phyloP scores from a whole-genome alignment of 495 filamentous ascomycete species.

The Gamarada debralockiae region DNA sequence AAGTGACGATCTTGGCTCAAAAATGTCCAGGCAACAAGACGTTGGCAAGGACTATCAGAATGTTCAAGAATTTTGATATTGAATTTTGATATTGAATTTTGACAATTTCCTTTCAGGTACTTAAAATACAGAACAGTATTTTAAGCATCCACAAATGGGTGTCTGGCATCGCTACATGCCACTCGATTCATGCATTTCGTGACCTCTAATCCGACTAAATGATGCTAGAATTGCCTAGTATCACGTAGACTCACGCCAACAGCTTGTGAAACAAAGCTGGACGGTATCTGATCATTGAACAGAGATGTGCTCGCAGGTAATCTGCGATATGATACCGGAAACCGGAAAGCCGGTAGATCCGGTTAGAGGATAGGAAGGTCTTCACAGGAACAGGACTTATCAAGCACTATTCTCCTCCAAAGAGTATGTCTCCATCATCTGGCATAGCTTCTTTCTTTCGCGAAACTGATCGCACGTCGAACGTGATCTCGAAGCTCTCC shows the following conservation, averaged over 20 bases:
- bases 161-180: no score
- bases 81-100: no score
- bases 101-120: no score
- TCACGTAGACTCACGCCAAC: conserved; percentile 3
- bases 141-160: no score
- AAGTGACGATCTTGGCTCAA: no score
- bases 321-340: conserved; percentile 11
- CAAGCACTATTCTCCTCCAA: background rate
- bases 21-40: no score
- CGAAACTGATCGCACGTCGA: conserved; percentile 13
- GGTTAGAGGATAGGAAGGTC: background rate
- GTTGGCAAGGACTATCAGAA: no score
- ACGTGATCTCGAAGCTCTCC: conserved; percentile 15
- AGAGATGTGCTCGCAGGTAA: conserved; percentile 6
- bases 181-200: no score
- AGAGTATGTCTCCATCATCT: background rate
- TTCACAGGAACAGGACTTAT: background rate
- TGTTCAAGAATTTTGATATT: no score
- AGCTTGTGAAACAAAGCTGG: conserved; percentile 8
- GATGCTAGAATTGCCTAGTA: conserved; percentile 3
- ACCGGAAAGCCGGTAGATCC: background rate
- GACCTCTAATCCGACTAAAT: background rate
- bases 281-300: conserved; percentile 5
- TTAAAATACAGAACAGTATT: no score
- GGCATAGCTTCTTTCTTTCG: background rate